Percentiles rank a stretch among this genome's conserved stretches.
These are phyloP conservation scores for Trichothecium roseum DNA, from an alignment of 2,329 filamentous ascomycete genomes.

Conservation along the genomic window DNA sequence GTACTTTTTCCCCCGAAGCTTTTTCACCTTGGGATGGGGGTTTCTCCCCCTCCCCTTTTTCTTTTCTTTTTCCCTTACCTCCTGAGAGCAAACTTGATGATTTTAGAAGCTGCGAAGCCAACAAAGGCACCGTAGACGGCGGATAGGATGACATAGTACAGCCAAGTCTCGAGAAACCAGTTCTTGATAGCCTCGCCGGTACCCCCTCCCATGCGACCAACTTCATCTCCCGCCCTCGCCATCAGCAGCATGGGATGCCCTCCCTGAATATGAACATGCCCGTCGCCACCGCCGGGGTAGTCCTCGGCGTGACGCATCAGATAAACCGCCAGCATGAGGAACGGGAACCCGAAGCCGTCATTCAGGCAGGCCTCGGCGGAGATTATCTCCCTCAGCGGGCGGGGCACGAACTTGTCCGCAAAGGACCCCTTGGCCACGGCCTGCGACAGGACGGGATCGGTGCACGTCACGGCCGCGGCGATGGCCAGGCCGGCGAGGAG, in stretches of 20 bases:
- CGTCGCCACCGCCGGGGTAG: slow-evolving; percentile 13
- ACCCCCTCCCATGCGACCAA: slow-evolving; percentile 42
- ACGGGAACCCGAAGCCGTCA: slow-evolving; percentile 28
- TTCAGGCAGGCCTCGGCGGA: slow-evolving; percentile 25
- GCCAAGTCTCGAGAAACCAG: slow-evolving; percentile 50
- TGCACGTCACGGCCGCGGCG: slow-evolving; percentile 50
- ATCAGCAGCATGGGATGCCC: slow-evolving; percentile 7
- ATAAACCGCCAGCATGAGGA: slow-evolving; percentile 47
- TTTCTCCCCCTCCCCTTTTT: too few species aligned
- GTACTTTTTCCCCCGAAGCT: neutral
- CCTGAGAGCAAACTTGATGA: slow-evolving; percentile 30
- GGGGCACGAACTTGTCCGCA: slow-evolving; percentile 49
- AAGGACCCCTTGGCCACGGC: slow-evolving; percentile 48
- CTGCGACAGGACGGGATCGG: slow-evolving; percentile 52
- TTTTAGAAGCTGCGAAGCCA: slow-evolving; percentile 36
- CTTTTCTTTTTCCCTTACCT: slow-evolving; percentile 10
- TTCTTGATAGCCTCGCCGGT: slow-evolving; percentile 39
- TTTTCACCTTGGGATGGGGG: too few species aligned
- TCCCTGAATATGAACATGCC: neutral
- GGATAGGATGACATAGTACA: slow-evolving; percentile 47
- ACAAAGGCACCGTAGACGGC: slow-evolving; percentile 39
- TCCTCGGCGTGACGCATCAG: slow-evolving; percentile 39
- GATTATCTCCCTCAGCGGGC: slow-evolving; percentile 48
- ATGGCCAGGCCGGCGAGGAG: slow-evolving; percentile 47
- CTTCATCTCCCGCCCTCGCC: slow-evolving; percentile 20